Base-by-base conservation (phyloP, 352 stramenopile species). In the Phytopythium helicoides region DNA sequence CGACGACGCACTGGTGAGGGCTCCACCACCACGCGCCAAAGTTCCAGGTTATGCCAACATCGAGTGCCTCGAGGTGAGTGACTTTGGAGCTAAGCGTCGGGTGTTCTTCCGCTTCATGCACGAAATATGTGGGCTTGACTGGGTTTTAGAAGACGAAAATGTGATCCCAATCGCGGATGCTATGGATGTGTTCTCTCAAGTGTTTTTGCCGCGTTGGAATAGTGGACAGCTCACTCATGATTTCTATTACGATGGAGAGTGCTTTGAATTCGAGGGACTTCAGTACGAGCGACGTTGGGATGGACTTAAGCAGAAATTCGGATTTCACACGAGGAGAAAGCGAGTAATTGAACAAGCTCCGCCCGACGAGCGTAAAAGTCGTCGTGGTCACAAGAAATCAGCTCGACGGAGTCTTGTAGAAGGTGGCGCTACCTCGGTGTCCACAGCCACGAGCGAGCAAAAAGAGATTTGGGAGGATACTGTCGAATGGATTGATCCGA, bases 241-340 rank as follows among this genome's bases (percentile, higher is more conserved):
- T 21, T 82, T 81, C 45, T 82, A 81, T 44, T 82, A 76, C 55
- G 73, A 85, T 45, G 71, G 76, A 9, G 68, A 81, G 26, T 54
- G 37, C 11, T 85, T 85, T 26, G 52, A 66, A 26, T 68, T 73
- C 16, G 61, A 76, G n/a, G 63, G 66, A 3, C 47, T 59, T n/a
- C 22, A 54, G 9, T 85, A 66, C 65, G 40, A 60, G 14, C 62
- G 73, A 15, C 51, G 58, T 7, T 85, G 73, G 73, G 39, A 74
- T 22, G 26, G 50, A 1, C 9, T 54, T 2, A 47, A 34, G 11
- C 62, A 62, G 36, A 68, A 71, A 11, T 84, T 79, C 28, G 21
- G 58, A 0, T 84, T 70, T 40, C 58, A 50, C 19, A 77, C 70
- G 4, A 66, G 47, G 19, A 52, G 59, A 8, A 56, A 52, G 22